These are phyloP conservation scores for Schwanniomyces vanrijiae DNA, from an alignment of 805 yeast genomes.

Conservation along the genomic window DNA sequence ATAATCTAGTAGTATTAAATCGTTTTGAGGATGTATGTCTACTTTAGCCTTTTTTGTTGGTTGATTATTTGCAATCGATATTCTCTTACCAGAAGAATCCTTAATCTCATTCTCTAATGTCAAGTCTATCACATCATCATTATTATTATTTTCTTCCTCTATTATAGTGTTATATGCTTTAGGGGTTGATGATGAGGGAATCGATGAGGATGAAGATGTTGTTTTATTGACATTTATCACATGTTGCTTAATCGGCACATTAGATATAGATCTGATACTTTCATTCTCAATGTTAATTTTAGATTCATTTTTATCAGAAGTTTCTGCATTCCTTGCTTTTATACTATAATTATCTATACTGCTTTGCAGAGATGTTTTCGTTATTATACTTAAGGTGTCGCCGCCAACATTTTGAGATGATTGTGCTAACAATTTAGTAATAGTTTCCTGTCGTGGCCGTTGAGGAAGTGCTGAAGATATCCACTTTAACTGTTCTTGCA, in stretches of 20 bases:
- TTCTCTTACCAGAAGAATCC: neutral
- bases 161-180: neutral
- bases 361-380: neutral
- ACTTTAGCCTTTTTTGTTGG: neutral
- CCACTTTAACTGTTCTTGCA: conserved; percentile 1
- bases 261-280: neutral
- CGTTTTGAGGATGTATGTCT: neutral
- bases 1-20: neutral
- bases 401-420: neutral
- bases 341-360: neutral
- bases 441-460: neutral
- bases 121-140: conserved; percentile 5
- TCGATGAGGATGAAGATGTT: neutral
- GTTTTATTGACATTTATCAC: neutral
- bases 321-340: neutral
- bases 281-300: neutral
- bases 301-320: neutral
- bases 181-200: neutral
- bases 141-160: neutral
- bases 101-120: neutral
- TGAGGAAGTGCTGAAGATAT: neutral
- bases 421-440: neutral
- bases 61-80: neutral
- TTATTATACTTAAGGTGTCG: neutral
- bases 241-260: neutral